A percentile compares a stretch with the other conserved stretches of the same genome.
These are phyloP conservation scores for Linaria vulgaris DNA, from an alignment of 257 asterid species.

Conservation along the genomic window DNA sequence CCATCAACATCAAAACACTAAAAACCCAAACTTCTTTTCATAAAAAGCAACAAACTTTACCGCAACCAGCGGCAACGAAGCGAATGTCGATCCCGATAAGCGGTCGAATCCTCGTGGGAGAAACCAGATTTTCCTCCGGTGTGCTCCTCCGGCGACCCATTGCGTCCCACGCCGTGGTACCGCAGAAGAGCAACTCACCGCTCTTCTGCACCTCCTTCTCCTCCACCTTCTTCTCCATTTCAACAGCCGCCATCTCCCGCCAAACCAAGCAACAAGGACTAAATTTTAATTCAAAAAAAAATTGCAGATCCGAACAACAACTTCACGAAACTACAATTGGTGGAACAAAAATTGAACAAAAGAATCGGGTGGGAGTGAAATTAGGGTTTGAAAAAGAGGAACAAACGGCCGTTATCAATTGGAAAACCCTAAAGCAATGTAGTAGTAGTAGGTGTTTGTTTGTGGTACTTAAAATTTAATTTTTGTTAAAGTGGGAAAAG, in stretches of 20 bases:
- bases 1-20: not conserved
- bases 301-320: constrained; percentile 33
- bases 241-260: constrained; percentile 67
- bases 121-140: constrained; percentile 65
- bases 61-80: constrained; percentile 85
- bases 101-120: constrained; percentile 87
- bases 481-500: too few relatives aligned
- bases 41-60: constrained; percentile 32
- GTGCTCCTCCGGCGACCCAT: constrained; percentile 77
- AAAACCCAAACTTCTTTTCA: constrained; percentile 1
- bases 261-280: not conserved
- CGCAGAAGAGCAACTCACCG: constrained; percentile 90
- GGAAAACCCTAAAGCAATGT: too few relatives aligned
- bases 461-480: not conserved
- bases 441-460: too few relatives aligned
- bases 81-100: constrained; percentile 78
- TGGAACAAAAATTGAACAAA: not conserved
- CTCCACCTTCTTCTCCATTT: constrained; percentile 46
- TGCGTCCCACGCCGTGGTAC: constrained; percentile 81
- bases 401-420: too few relatives aligned
- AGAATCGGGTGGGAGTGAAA: constrained; percentile 24
- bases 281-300: constrained; percentile 3
- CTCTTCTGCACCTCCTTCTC: constrained; percentile 53
- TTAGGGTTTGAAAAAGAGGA: constrained; percentile 23
- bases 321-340: not conserved